A percentile compares a stretch with the other conserved stretches of the same genome.
Evolutionary conservation across 2,329 filamentous ascomycete species (phyloP).

Genomic region (Venturia aucupariae): DNA sequence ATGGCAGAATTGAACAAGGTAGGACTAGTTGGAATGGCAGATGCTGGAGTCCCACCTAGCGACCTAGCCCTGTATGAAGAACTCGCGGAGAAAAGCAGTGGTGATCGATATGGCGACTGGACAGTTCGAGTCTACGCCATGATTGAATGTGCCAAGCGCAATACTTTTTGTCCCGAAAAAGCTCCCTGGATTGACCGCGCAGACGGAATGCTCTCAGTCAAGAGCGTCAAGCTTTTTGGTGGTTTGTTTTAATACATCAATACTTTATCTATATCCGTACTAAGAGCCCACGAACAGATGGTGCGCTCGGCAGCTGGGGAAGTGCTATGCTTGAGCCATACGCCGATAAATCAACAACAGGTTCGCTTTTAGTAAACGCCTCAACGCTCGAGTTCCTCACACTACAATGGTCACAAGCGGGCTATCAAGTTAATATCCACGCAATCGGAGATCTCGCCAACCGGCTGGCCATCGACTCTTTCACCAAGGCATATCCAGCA

Average conservation of each 20-base stretch:
- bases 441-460: slow-evolving; percentile 64
- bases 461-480: slow-evolving; percentile 53
- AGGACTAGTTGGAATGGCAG: slow-evolving; percentile 60
- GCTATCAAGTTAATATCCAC: slow-evolving; percentile 63
- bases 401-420: slow-evolving; percentile 48
- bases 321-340: slow-evolving; percentile 65
- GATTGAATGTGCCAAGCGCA: slow-evolving; percentile 55
- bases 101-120: slow-evolving; percentile 38
- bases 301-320: slow-evolving; percentile 62
- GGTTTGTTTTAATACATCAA: slow-evolving; percentile 33
- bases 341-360: slow-evolving; percentile 51
- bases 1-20: slow-evolving; percentile 54
- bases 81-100: slow-evolving; percentile 32
- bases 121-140: slow-evolving; percentile 58
- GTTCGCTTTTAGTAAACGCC: slow-evolving; percentile 59
- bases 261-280: slow-evolving; percentile 15
- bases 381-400: slow-evolving; percentile 47
- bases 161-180: slow-evolving; percentile 51
- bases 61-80: slow-evolving; percentile 47
- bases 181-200: slow-evolving; percentile 36
- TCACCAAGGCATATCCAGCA: slow-evolving; percentile 46
- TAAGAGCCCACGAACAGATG: slow-evolving; percentile 42
- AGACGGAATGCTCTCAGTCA: slow-evolving; percentile 46
- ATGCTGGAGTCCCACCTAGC: slow-evolving; percentile 52
- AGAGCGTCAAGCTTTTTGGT: slow-evolving; percentile 61